These are phyloP conservation scores for Acer campestre DNA, from an alignment of 345 rosid species.

Conservation along the genomic window DNA sequence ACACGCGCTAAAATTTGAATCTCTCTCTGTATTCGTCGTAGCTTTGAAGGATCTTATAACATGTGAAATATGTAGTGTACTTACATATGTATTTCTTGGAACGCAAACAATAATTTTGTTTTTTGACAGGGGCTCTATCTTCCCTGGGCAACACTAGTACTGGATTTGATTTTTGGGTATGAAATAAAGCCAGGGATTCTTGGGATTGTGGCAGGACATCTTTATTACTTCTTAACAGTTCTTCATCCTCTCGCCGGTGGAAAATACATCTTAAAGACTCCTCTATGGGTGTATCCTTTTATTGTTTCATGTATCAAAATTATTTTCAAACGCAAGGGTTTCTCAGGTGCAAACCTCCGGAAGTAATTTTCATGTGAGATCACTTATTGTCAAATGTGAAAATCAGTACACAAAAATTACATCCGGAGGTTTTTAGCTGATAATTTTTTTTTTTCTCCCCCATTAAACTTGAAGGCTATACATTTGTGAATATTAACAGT, in stretches of 20 bases:
- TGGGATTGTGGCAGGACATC: conserved; percentile 68
- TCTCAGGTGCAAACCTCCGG: no score
- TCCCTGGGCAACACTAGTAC: conserved; percentile 70
- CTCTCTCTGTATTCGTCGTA: no score
- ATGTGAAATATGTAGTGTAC: no score
- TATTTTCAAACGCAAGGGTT: no score
- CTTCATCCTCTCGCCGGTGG: conserved; percentile 74
- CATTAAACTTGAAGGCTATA: neutral
- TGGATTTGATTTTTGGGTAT: conserved; percentile 56
- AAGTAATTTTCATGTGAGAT: no score
- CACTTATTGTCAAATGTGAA: no score
- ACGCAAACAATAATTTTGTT: neutral
- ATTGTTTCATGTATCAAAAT: no score
- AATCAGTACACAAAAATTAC: no score
- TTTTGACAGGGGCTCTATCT: conserved; percentile 58
- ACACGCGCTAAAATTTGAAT: neutral
- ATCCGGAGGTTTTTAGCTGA: no score
- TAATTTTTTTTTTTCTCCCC: no score
- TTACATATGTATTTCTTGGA: neutral
- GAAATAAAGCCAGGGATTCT: conserved; percentile 58
- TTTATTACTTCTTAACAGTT: conserved; percentile 61
- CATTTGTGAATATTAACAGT: conserved; percentile 18
- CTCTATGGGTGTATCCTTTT: conserved; percentile 70
- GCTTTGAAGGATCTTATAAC: no score
- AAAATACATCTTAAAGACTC: conserved; percentile 51